Evolutionary conservation across 306 rosid species (phyloP), one percentile per base, ranked within the genome.

Genomic region (Trifolium fragiferum): DNA sequence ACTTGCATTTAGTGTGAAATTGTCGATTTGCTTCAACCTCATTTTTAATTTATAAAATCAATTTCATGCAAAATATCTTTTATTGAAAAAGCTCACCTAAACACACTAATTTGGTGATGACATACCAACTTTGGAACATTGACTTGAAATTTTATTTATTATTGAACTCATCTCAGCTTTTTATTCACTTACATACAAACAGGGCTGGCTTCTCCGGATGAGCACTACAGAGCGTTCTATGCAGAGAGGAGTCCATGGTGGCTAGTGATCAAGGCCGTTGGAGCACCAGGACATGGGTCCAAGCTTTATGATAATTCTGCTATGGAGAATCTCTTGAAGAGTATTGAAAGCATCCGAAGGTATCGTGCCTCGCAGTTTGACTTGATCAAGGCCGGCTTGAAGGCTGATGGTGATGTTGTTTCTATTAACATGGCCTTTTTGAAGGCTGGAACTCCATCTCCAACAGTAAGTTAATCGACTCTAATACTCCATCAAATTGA

Each of bases 241-340:
- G 95, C 89, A 0, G 98, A 94, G 88, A 88, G 91, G 88, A 66
- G 87, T 18, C 94, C 97, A 0, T 85, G 90, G 97, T 94, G 98
- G 98, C 10, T 90, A 83, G 87, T 83, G 68, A 94, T 94, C 59
- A 94, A 90, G 87, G 93, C 95, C 6, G 73, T 84, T 27, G 97
- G 97, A 27, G 91, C 90, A 13, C 98, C 97, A 0, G 98, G 98
- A 2, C 98, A 94, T 78, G 98, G 98, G 35, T 88, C 98, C 10
- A 91, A 87, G 89, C 96, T 94, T 35, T 94, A 88, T 83, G 98
- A 94, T 76, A 91, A 91, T 79, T 66, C 90, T 77, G 98, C 98
- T 5, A 74, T 88, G 97, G 98, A 90, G 85, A 94, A 94, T 88
- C 82, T 94, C 20, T 66, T 94, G 71, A 91, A 91, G 85, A 91